These are phyloP conservation scores for Luffa acutangula DNA, from an alignment of 306 rosid genomes.

Conservation along the genomic window DNA sequence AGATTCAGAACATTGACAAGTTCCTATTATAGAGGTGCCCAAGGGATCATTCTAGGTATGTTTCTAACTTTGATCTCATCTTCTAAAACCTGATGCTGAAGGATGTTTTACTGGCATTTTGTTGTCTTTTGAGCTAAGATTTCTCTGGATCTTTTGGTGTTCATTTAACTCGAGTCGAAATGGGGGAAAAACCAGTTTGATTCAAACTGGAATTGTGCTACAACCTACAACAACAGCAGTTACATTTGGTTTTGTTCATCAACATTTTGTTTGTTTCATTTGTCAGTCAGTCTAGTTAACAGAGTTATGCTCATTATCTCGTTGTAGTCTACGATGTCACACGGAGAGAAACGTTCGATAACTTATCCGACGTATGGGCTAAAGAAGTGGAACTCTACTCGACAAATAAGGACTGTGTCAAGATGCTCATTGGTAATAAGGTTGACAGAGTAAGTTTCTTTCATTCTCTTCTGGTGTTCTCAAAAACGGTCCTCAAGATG, in stretches of 20 bases:
- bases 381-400: conserved; percentile 89
- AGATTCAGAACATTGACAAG: conserved; percentile 89
- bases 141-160: neutral
- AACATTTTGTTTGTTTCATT: neutral
- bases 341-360: conserved; percentile 72
- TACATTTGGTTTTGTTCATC: neutral
- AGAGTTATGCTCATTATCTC: conserved; percentile 1
- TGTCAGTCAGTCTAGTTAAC: neutral
- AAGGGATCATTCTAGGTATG: conserved; percentile 91
- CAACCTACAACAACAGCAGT: neutral
- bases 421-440: conserved; percentile 92
- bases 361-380: conserved; percentile 80
- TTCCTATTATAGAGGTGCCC: conserved; percentile 91
- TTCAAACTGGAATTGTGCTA: neutral
- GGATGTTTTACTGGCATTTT: neutral
- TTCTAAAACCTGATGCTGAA: neutral
- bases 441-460: conserved; percentile 70
- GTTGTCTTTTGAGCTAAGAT: neutral
- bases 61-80: conserved; percentile 2
- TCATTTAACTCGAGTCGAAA: neutral
- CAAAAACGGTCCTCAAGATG: neutral
- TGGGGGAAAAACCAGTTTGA: neutral
- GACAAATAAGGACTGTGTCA: conserved; percentile 71
- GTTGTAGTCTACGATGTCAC: conserved; percentile 79
- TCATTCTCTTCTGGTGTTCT: neutral